These are phyloP conservation scores for Sideroxylon spinosum DNA, from an alignment of 179 eudicot genomes.

Conservation along the genomic window DNA sequence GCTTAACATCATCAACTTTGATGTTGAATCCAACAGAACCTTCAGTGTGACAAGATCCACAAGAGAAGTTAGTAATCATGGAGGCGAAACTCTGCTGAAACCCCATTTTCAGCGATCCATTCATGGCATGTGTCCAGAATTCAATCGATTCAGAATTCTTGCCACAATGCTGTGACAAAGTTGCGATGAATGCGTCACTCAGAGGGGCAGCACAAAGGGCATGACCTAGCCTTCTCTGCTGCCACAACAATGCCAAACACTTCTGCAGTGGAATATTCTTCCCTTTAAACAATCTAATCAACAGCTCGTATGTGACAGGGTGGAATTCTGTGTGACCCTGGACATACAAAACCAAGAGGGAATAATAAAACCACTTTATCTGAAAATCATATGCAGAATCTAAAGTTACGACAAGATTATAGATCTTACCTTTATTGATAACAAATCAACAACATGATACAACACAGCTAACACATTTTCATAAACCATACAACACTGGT, in stretches of 20 bases:
- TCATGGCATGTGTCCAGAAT: slow-evolving; percentile 62
- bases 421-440: slow-evolving; percentile 68
- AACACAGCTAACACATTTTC: slow-evolving; percentile 48
- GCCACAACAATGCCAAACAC: slow-evolving; percentile 64
- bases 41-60: slow-evolving; percentile 25
- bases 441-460: slow-evolving; percentile 66
- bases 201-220: slow-evolving; percentile 78
- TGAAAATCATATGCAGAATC: slow-evolving; percentile 1
- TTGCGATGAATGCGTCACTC: slow-evolving; percentile 43
- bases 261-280: slow-evolving; percentile 49
- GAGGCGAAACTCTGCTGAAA: slow-evolving; percentile 56
- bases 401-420: background rate
- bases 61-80: slow-evolving; percentile 38
- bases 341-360: slow-evolving; percentile 20
- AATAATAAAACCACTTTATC: background rate
- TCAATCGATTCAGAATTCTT: slow-evolving; percentile 44
- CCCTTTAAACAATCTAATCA: slow-evolving; percentile 47
- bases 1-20: slow-evolving; percentile 52
- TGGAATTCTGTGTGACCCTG: slow-evolving; percentile 62
- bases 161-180: slow-evolving; percentile 46
- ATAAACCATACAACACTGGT: slow-evolving; percentile 31
- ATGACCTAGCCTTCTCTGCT: slow-evolving; percentile 72
- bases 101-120: slow-evolving; percentile 45
- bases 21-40: slow-evolving; percentile 28
- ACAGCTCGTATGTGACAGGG: slow-evolving; percentile 45